Percentiles rank a stretch among this genome's conserved stretches.
Conservation (phyloP, 164 flowering plant genomes). For the Litsea cubeba region DNA sequence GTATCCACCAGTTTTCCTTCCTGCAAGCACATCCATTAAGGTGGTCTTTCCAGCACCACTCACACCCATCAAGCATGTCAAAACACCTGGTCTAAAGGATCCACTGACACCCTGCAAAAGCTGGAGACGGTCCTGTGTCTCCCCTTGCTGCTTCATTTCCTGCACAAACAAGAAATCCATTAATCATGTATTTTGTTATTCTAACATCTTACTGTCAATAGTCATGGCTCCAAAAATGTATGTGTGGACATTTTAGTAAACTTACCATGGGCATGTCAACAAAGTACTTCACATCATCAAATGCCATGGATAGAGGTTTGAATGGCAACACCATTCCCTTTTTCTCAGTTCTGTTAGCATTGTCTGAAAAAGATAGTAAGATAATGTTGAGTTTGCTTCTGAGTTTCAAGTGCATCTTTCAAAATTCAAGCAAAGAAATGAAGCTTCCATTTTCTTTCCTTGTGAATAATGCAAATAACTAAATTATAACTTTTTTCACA, state of each 20-base stretch:
- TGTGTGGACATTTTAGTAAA: neutral
- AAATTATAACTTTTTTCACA: neutral
- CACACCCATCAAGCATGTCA: constrained; percentile 53
- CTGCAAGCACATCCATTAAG: constrained; percentile 54
- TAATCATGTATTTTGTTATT: neutral
- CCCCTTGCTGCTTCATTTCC: constrained; percentile 22
- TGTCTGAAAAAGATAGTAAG: constrained; percentile 11
- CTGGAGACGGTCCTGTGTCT: constrained; percentile 33
- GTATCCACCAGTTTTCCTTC: constrained; percentile 51
- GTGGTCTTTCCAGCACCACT: constrained; percentile 64
- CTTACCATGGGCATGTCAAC: constrained; percentile 97
- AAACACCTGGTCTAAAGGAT: constrained; percentile 46
- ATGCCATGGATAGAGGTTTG: constrained; percentile 77
- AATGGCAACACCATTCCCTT: constrained; percentile 97
- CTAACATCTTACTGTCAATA: neutral
- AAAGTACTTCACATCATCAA: constrained; percentile 66
- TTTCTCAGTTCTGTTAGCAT: constrained; percentile 19
- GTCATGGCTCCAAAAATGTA: neutral
- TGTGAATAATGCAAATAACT: neutral
- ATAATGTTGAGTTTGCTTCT: neutral
- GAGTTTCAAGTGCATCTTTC: too few species aligned
- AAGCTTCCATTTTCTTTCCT: neutral
- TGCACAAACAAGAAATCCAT: neutral
- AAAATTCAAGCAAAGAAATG: neutral
- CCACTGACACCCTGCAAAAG: constrained; percentile 46